Evolutionary conservation across 345 rosid genomes (phyloP).

Genomic region (Streptanthus diversifolius): DNA sequence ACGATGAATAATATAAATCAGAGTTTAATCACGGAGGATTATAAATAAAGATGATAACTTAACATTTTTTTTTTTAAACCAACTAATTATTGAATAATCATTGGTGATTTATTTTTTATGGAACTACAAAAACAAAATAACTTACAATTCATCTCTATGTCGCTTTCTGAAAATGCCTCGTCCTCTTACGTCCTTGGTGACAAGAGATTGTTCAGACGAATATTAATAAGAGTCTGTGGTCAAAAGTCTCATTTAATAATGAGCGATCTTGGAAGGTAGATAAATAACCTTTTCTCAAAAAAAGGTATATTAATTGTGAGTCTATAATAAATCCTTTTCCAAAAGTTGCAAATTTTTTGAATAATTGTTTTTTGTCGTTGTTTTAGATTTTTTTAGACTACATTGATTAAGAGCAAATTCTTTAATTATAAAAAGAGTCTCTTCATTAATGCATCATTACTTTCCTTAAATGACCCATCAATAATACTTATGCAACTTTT

Average conservation of each 20-base stretch:
- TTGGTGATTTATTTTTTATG: background rate
- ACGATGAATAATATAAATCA: background rate
- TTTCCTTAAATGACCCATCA: no score
- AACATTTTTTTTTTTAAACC: background rate
- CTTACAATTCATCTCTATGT: background rate
- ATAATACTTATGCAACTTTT: no score
- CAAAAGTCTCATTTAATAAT: background rate
- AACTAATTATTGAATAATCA: background rate
- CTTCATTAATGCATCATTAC: no score
- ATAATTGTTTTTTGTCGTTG: no score
- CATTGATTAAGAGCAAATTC: no score
- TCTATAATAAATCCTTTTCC: no score
- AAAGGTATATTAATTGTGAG: no score
- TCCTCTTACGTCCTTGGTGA: background rate
- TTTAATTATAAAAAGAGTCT: no score
- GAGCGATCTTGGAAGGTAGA: background rate
- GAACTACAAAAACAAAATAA: background rate
- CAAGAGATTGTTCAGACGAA: background rate
- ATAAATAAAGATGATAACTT: background rate
- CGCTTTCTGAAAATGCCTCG: background rate
- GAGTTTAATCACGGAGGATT: background rate
- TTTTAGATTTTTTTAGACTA: no score
- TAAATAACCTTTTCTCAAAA: no score
- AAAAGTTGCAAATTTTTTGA: no score
- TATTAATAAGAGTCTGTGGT: background rate